A percentile compares a stretch with the other conserved stretches of the same genome.
Conservation (phyloP, 805 yeast species). For the Millerozyma acaciae region DNA sequence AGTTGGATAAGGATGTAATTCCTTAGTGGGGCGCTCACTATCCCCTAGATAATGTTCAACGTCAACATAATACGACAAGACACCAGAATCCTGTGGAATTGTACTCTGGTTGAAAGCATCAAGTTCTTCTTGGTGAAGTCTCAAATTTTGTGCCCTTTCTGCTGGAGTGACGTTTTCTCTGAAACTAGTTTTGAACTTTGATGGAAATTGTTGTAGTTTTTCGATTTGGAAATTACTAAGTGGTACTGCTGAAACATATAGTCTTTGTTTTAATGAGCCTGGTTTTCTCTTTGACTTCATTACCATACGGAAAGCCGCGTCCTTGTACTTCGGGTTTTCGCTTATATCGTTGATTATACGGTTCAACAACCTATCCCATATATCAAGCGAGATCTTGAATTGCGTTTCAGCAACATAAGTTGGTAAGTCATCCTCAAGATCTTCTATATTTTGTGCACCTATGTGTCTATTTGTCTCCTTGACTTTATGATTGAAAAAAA, state of each 20-base stretch:
- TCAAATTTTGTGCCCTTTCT: conserved; percentile 20
- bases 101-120: conserved; percentile 20
- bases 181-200: conserved; percentile 29
- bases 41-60: conserved; percentile 17
- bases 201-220: conserved; percentile 22
- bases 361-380: conserved; percentile 40
- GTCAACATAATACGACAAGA: conserved; percentile 21
- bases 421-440: conserved; percentile 37
- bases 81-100: conserved; percentile 11
- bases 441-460: conserved; percentile 13
- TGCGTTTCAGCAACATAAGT: conserved; percentile 61
- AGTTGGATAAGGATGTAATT: conserved; percentile 22
- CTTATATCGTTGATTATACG: conserved; percentile 24
- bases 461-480: conserved; percentile 11
- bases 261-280: conserved; percentile 3
- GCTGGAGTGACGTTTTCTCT: conserved; percentile 20
- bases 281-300: conserved; percentile 11
- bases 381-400: conserved; percentile 54
- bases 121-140: conserved; percentile 21
- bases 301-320: conserved; percentile 26
- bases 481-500: conserved; percentile 20
- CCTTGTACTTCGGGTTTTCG: conserved; percentile 9
- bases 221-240: conserved; percentile 17
- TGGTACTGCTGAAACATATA: conserved; percentile 31
- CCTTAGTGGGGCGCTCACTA: conserved; percentile 9